Evolutionary conservation across 1,284 basidiomycete genomes (phyloP), one percentile per base, ranked within the genome.

Genomic region (Cystobasidium slooffiae): DNA sequence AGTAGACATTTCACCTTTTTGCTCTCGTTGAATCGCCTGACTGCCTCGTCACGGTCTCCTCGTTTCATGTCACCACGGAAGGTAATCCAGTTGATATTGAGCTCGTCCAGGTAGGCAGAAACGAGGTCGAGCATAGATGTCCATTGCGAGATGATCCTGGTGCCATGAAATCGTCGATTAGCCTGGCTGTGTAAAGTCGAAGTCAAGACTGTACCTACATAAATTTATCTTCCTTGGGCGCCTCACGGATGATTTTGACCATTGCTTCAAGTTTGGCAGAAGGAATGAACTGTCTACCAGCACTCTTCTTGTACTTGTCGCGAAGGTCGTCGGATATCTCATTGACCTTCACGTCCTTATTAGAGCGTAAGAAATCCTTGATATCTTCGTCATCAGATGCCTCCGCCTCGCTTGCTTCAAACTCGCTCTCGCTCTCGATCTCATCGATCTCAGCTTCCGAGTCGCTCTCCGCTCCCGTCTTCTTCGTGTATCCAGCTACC

Each of bases 81-180:
- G 84, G 86, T 86, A 76, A 88, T 85, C 77, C 87, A 86, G 3
- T 81, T 77, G 72, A 88, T 83, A 6, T 82, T 82, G 20, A 84
- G 82, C 78, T 87, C 85, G 0, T 81, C 80, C 16, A 89, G 81
- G 78, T 88, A 89, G 74, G 86, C 81, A 0, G 87, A 88, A 10
- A 88, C 85, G 8, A 88, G 82, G 10, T 83, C 80, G 4, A 89
- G 82, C 64, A 65, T 75, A 22, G 56, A 22, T 12, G 69, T 68
- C 55, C 88, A 89, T 78, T 88, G 88, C 0, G 87, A 88, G 47
- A 89, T 83, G 69, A 90, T 81, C 64, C 89, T 80, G 44, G 7
- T 18, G 31, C 1, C 4, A 14, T n/a, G 24, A 22, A 3, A 6
- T 63, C 18, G 22, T 18, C 4, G 1, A 37, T 18, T 43, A 12